Evolutionary conservation across 2,329 filamentous ascomycete genomes (phyloP), one percentile per base, ranked within the genome.

Genomic region (Pseudopithomyces chartarum): DNA sequence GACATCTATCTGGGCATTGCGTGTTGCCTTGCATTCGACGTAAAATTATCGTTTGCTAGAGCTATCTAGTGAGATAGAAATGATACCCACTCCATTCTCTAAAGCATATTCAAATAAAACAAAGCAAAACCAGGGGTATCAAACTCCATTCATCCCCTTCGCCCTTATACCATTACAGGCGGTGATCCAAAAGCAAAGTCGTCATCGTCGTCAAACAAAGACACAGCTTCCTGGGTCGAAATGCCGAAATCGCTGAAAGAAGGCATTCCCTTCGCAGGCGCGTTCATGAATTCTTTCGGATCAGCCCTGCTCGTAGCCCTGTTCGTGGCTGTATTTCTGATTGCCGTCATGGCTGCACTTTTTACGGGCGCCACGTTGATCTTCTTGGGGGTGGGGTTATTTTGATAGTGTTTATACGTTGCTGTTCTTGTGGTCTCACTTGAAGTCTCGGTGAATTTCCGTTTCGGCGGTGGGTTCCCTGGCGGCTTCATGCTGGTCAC

Each of bases 191-290:
- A 65, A 8, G 32, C 36, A 17, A 54, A 3, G 10, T 54, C 53
- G 17, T 55, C 50, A 34, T 57, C 52, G 23, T 73, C 68, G 12
- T 68, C 65, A 45, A 73, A 70, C 42, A 71, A 68, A 7, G 56
- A 64, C 23, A 58, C 60, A 11, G 49, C 64, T 8, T 73, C 68
- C 46, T 73, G 68, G 10, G 67, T 70, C 20, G 70, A 70, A 26
- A 71, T 53, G 3, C 60, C 44, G 44, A 68, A 68, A 3, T 70
- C 62, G 29, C 49, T 55, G 13, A 64, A 61, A 3, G 47, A 39
- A 17, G 26, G 11, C 17, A 43, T 8, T 3, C 40, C 10, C 26
- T 43, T 49, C 7, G 13, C 19, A 33, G 36, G 40, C 11, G 26
- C 8, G 5, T 34, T 51, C 15, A 3, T 33, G 17, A 2, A 2